A percentile compares a stretch with the other conserved stretches of the same genome.
Evolutionary conservation across 2,329 filamentous ascomycete species (phyloP).

Genomic region (Rhynchosporium graminicola): DNA sequence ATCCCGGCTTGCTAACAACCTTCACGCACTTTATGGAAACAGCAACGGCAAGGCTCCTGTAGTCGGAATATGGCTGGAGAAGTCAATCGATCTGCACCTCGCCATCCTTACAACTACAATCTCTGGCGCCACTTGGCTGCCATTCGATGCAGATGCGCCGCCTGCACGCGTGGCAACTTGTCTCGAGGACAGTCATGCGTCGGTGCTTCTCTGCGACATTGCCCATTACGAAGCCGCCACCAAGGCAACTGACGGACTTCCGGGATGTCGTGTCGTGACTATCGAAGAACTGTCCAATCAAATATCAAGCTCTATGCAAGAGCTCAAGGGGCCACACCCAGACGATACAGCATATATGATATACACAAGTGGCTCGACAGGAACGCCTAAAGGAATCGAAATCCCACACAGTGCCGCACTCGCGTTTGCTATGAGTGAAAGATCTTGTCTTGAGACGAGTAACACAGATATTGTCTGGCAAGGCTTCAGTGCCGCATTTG

Average conservation of each 20-base stretch:
- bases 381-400: conserved; percentile 21
- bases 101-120: conserved; percentile 17
- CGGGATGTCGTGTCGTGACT: background rate
- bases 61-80: conserved; percentile 15
- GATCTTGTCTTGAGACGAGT: conserved; percentile 15
- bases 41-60: background rate
- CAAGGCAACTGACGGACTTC: background rate
- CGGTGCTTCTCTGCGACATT: conserved; percentile 9
- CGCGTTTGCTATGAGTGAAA: conserved; percentile 12
- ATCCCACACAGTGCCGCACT: conserved; percentile 20
- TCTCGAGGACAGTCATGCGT: conserved; percentile 12
- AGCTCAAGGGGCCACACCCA: conserved; percentile 10
- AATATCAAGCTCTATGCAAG: background rate
- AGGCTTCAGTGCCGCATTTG: conserved; percentile 18
- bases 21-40: background rate
- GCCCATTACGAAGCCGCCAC: conserved; percentile 5
- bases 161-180: background rate
- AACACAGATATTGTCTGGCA: conserved; percentile 13
- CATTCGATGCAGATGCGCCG: conserved; percentile 4
- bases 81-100: conserved; percentile 18
- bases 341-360: conserved; percentile 23
- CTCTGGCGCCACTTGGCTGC: conserved; percentile 14
- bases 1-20: background rate
- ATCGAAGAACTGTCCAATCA: background rate
- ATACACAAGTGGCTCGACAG: conserved; percentile 22